These are phyloP conservation scores for Alternaria sp. DNA, from an alignment of 2,329 filamentous ascomycete genomes.

Conservation along the genomic window DNA sequence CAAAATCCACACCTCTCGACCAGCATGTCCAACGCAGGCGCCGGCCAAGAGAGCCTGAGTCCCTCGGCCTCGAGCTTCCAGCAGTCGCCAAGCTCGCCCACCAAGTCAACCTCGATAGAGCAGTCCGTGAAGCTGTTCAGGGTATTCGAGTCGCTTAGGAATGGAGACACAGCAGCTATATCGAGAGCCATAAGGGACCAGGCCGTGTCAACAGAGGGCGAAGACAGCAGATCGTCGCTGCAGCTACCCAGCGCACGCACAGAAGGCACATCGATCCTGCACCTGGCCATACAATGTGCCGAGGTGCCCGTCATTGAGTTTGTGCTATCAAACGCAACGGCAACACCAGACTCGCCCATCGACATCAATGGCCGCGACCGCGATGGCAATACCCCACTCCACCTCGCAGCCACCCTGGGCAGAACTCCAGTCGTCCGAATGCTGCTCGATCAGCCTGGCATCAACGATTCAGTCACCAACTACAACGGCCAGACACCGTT, in stretches of 20 bases:
- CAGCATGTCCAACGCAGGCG: slow-evolving; percentile 34
- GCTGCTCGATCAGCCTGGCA: slow-evolving; percentile 79
- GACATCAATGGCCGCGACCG: slow-evolving; percentile 91
- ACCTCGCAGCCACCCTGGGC: slow-evolving; percentile 85
- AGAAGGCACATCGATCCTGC: slow-evolving; percentile 88
- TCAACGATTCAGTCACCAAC: slow-evolving; percentile 90
- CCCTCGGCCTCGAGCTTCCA: slow-evolving; percentile 29
- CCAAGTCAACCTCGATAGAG: slow-evolving; percentile 69
- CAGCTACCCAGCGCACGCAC: slow-evolving; percentile 56
- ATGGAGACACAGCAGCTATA: slow-evolving; percentile 89
- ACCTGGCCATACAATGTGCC: slow-evolving; percentile 94
- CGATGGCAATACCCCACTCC: slow-evolving; percentile 92
- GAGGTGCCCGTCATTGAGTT: slow-evolving; percentile 93
- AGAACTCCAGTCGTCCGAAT: slow-evolving; percentile 81
- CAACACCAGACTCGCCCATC: slow-evolving; percentile 65
- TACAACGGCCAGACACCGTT: slow-evolving; percentile 84
- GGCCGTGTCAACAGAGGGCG: slow-evolving; percentile 56
- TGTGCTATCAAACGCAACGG: slow-evolving; percentile 73
- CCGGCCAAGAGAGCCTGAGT: slow-evolving; percentile 25
- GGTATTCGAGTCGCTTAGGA: slow-evolving; percentile 89
- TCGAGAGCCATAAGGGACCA: slow-evolving; percentile 82
- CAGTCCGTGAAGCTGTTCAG: slow-evolving; percentile 95
- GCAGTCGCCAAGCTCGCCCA: slow-evolving; percentile 37
- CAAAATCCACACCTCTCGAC: slow-evolving; percentile 40
- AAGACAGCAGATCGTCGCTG: slow-evolving; percentile 60